Conservation (phyloP, 768 basidiomycete genomes). For the Chalciporus piperatus region DNA sequence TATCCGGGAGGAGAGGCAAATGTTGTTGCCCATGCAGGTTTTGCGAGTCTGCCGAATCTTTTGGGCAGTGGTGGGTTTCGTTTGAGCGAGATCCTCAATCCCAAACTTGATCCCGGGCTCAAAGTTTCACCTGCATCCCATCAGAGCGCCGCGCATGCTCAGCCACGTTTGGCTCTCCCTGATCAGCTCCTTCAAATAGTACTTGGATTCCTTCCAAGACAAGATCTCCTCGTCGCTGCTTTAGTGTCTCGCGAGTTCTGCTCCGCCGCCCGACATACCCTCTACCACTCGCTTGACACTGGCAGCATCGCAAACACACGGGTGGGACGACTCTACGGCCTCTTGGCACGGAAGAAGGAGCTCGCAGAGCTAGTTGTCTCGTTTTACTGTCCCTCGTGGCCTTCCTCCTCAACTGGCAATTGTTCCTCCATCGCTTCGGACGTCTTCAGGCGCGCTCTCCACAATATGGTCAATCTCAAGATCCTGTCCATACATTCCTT, state of each 20-base stretch:
- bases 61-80: constrained; percentile 9
- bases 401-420: constrained; percentile 5
- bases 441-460: constrained; percentile 24
- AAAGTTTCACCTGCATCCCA: background rate
- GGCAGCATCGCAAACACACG: constrained; percentile 9
- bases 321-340: constrained; percentile 14
- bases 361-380: constrained; percentile 26
- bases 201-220: constrained; percentile 19
- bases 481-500: constrained; percentile 27
- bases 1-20: background rate
- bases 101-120: background rate
- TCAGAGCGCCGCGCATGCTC: too few species aligned
- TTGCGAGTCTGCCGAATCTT: constrained; percentile 20
- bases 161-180: too few species aligned
- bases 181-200: constrained; percentile 17
- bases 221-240: constrained; percentile 20
- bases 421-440: constrained; percentile 10
- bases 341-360: constrained; percentile 17
- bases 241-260: constrained; percentile 25
- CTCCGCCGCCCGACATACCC: constrained; percentile 14
- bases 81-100: background rate
- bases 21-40: background rate
- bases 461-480: constrained; percentile 30
- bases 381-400: constrained; percentile 24
- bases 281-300: constrained; percentile 25